Conservation (phyloP, 2,329 filamentous ascomycete species). For the Fusarium sulawesiense region DNA sequence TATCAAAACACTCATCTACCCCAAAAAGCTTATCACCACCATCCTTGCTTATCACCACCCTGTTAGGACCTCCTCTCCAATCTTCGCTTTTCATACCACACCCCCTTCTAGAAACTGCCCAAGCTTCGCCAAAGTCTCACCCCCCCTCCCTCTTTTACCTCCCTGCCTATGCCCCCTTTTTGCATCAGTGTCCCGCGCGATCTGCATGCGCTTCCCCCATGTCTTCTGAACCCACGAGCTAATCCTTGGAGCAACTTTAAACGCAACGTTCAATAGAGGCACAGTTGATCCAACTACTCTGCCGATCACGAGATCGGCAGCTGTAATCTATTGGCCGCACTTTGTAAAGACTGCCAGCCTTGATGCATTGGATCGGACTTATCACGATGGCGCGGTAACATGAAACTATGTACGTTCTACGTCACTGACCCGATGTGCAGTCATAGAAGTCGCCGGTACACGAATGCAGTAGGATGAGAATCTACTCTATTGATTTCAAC, state of each 20-base stretch:
- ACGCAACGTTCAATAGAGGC: conserved; percentile 16
- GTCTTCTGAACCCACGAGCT: conserved; percentile 15
- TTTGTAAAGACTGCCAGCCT: conserved; percentile 6
- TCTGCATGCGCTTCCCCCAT: conserved; percentile 25
- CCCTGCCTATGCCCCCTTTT: conserved; percentile 3
- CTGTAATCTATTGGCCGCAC: conserved; percentile 12
- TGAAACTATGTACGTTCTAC: not conserved
- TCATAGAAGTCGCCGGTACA: not conserved
- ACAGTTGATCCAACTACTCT: not conserved
- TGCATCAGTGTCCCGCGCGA: conserved; percentile 19
- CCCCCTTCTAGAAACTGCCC: conserved; percentile 28
- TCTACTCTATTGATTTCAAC: not conserved
- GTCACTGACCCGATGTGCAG: not conserved
- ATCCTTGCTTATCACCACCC: conserved; percentile 29
- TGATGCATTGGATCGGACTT: conserved; percentile 7
- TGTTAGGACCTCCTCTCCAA: conserved; percentile 5
- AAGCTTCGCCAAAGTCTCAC: conserved; percentile 1
- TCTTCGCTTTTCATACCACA: conserved; percentile 6
- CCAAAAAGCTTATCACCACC: conserved; percentile 26
- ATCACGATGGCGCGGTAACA: not conserved
- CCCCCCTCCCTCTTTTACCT: conserved; percentile 7
- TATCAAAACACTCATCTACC: conserved; percentile 15
- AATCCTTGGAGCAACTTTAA: conserved; percentile 16
- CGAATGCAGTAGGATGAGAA: not conserved
- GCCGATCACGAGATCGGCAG: conserved; percentile 38